Base-by-base conservation (phyloP, 805 yeast species). In the Ogataea glucozyma region DNA sequence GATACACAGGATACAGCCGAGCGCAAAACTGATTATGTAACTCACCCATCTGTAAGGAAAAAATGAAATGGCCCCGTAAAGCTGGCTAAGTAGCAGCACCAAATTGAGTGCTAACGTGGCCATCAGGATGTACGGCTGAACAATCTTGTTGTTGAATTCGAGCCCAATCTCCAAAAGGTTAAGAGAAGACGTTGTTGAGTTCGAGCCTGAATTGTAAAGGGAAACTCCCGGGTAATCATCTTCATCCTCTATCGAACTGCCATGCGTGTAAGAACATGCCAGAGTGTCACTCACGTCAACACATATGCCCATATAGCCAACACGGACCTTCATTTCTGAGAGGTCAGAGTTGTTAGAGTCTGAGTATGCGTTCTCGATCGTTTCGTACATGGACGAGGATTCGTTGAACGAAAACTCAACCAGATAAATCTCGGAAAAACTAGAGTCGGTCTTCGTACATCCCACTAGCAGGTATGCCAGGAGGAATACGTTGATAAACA, bases 261-360 rank as follows among this genome's bases (percentile, higher is more conserved):
- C 46, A 12, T 35, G 39, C 9, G 32, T 22, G 26, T 26, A 23
- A 6, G 71, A 47, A 53, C 82, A 78, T 5, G 68, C 58, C 14
- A 58, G 43, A 3, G 54, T 45, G 12, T 61, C 62, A 20, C 58
- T 54, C 1, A 65, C 46, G 2, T 67, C 67, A 4, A 80, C 60
- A 56, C 89, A 83, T 19, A 80, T 61, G 1, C 82, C 80, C 51
- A 78, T 51, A 51, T 79, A 81, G 7, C 84, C 83, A 8, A 79
- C 71, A 31, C 66, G 67, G 3, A 83, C 71, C 4, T 62, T 48
- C 58, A 81, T 65, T 3, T 62, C 55, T 10, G 72, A 61, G 17
- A 73, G 54, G 2, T 65, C 66, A 0, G 71, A 53, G 4, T 62
- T 43, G 35, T 67, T 65, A 19, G 59, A 48, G 2, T 54, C 38